phyloP scores from a whole-genome alignment of 2,329 filamentous ascomycete species.

The Pseudopyrenochaeta lycopersici region DNA sequence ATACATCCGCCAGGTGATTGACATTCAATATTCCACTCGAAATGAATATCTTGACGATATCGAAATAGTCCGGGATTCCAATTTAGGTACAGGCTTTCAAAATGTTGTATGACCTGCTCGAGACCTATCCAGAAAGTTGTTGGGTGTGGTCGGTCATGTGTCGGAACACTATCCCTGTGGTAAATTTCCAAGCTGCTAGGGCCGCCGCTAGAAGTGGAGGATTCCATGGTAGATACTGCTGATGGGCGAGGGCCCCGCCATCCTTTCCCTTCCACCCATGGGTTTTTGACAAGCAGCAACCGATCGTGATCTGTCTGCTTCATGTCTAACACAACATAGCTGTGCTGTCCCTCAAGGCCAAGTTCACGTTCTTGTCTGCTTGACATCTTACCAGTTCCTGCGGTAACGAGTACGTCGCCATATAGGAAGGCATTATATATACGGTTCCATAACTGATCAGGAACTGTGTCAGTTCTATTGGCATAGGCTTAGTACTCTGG shows the following conservation, averaged over 20 bases:
- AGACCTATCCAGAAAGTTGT: conserved; percentile 96
- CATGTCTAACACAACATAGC: conserved; percentile 90
- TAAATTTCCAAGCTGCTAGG: conserved; percentile 30
- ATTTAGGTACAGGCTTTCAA: conserved; percentile 95
- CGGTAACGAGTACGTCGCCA: conserved; percentile 85
- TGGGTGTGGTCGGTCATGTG: conserved; percentile 56
- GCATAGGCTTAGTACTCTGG: conserved; percentile 12
- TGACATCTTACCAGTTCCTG: conserved; percentile 87
- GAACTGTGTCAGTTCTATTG: conserved; percentile 76
- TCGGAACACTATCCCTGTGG: conserved; percentile 37
- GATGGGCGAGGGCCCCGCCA: conserved; percentile 67
- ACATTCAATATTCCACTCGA: conserved; percentile 75
- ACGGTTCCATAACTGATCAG: conserved; percentile 78
- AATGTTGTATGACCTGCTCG: conserved; percentile 87
- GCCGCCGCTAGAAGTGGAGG: conserved; percentile 22
- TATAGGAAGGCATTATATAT: conserved; percentile 77
- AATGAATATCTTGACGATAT: conserved; percentile 87
- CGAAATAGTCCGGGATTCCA: conserved; percentile 91
- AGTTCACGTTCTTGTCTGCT: conserved; percentile 78
- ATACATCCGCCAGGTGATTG: conserved; percentile 76
- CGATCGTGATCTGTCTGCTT: conserved; percentile 70
- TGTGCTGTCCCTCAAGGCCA: conserved; percentile 88
- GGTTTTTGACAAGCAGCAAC: conserved; percentile 88
- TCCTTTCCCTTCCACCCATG: conserved; percentile 84
- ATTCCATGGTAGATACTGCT: conserved; percentile 22